Evolutionary conservation across 2,329 filamentous ascomycete genomes (phyloP).

Genomic region (Clonostachys sp.): DNA sequence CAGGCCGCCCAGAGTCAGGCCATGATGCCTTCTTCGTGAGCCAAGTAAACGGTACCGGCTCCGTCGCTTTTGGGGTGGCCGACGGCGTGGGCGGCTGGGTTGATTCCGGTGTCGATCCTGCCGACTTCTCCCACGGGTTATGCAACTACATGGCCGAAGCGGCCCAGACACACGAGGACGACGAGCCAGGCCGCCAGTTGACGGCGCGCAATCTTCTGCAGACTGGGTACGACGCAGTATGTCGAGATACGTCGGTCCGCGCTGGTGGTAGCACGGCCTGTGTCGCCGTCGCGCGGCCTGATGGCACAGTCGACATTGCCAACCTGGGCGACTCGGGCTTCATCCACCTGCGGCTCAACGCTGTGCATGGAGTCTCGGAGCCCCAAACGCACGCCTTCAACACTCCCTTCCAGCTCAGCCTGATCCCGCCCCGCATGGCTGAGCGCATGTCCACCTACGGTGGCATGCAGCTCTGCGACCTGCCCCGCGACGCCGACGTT

Average conservation of each 20-base stretch:
- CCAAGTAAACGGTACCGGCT: conserved; percentile 65
- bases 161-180: conserved; percentile 52
- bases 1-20: conserved; percentile 67
- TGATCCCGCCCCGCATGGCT: conserved; percentile 76
- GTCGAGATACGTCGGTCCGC: conserved; percentile 64
- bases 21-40: conserved; percentile 96
- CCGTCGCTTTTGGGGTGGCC: conserved; percentile 81
- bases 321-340: conserved; percentile 96
- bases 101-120: conserved; percentile 87
- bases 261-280: conserved; percentile 92
- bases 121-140: conserved; percentile 89
- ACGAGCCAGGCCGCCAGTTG: conserved; percentile 28
- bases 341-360: conserved; percentile 79
- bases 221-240: conserved; percentile 77
- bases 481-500: conserved; percentile 78
- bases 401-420: conserved; percentile 89
- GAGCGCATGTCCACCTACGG: conserved; percentile 81
- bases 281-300: conserved; percentile 69
- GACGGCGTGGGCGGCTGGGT: conserved; percentile 96
- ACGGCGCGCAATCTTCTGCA: conserved; percentile 72
- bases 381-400: conserved; percentile 97
- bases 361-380: conserved; percentile 75
- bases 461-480: conserved; percentile 74
- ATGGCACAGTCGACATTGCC: conserved; percentile 78
- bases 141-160: conserved; percentile 88